Conservation (phyloP, 2,329 filamentous ascomycete genomes). For the Pestalotiopsis sp. region DNA sequence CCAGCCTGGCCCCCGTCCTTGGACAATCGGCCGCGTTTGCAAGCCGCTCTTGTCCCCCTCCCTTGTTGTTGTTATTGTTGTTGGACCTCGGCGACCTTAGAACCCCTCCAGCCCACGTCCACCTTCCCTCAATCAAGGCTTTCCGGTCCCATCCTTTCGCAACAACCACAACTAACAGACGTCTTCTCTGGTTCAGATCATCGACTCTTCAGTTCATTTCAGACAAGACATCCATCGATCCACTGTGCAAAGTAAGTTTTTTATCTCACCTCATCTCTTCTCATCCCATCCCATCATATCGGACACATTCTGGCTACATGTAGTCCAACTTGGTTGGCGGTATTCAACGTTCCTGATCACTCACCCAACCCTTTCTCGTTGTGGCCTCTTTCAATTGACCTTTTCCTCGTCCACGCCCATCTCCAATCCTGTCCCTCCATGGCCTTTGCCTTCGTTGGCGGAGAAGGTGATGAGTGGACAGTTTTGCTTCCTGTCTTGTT, state of each 20-base stretch:
- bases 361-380: too few relatives aligned
- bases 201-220: not conserved
- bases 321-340: not conserved
- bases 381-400: too few relatives aligned
- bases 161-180: not conserved
- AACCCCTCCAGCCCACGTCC: not conserved
- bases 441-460: too few relatives aligned
- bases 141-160: not conserved
- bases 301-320: too few relatives aligned
- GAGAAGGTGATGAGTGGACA: too few relatives aligned
- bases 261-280: not conserved
- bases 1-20: not conserved
- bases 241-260: conserved; percentile 8
- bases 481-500: too few relatives aligned
- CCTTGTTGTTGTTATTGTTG: too few relatives aligned
- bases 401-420: too few relatives aligned
- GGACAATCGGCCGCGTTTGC: too few relatives aligned
- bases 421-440: too few relatives aligned
- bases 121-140: not conserved
- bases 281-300: not conserved
- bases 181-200: not conserved
- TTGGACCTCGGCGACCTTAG: too few relatives aligned
- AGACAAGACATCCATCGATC: not conserved
- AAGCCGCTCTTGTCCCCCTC: too few relatives aligned
- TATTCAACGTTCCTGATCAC: not conserved